Percentiles rank a stretch among this genome's conserved stretches.
Evolutionary conservation across 2,329 filamentous ascomycete genomes (phyloP).

Genomic region (Colletotrichum cordylinicola): DNA sequence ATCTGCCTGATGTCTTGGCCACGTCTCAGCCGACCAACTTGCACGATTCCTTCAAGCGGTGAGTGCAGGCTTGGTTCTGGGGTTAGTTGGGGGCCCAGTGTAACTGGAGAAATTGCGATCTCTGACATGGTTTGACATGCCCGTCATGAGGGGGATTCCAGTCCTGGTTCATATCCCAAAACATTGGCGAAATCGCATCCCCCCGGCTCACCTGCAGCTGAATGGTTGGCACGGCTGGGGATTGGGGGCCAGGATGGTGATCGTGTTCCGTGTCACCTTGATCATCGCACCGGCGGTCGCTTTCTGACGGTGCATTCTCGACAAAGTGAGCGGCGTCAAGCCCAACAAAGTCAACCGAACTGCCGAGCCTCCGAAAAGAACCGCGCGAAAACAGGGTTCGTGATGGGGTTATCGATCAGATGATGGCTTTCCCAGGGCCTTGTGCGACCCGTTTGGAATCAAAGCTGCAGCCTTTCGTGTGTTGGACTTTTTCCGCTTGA

Average conservation of each 20-base stretch:
- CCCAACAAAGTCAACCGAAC: background rate
- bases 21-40: background rate
- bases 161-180: background rate
- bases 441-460: background rate
- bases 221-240: background rate
- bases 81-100: background rate
- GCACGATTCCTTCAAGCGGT: background rate
- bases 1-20: background rate
- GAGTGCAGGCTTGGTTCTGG: background rate
- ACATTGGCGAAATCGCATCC: background rate
- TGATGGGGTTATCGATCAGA: conserved; percentile 18
- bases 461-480: background rate
- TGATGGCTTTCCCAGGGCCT: conserved; percentile 6
- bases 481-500: background rate
- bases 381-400: conserved; percentile 15
- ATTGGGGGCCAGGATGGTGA: background rate
- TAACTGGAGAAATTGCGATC: conserved; percentile 5
- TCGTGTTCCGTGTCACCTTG: background rate
- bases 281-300: background rate
- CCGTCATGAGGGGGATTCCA: background rate
- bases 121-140: background rate
- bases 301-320: background rate
- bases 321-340: background rate
- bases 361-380: background rate
- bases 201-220: background rate